These are phyloP conservation scores for Hypoxylon sp. DNA, from an alignment of 2,329 filamentous ascomycete species.

Conservation along the genomic window DNA sequence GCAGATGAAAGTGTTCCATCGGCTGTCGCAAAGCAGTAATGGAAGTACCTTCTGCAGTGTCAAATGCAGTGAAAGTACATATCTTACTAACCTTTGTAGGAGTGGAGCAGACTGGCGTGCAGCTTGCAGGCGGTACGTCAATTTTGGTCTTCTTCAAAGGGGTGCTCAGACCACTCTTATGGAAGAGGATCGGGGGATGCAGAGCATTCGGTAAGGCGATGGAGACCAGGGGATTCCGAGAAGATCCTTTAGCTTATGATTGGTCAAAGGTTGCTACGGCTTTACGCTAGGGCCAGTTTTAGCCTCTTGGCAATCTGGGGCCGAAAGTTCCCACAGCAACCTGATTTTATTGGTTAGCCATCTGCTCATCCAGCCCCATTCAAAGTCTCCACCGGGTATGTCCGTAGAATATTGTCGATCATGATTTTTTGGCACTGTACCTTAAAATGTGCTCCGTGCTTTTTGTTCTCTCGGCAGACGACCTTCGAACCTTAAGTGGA, in stretches of 20 bases:
- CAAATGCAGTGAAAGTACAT: slow-evolving; percentile 7
- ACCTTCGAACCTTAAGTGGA: not conserved
- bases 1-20: slow-evolving; percentile 18
- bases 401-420: slow-evolving; percentile 37
- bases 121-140: slow-evolving; percentile 37
- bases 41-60: slow-evolving; percentile 21
- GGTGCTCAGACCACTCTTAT: slow-evolving; percentile 38
- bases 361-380: slow-evolving; percentile 21
- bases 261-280: slow-evolving; percentile 34
- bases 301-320: slow-evolving; percentile 43
- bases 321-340: slow-evolving; percentile 40
- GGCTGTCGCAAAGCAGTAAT: not conserved
- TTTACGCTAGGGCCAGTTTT: slow-evolving; percentile 34
- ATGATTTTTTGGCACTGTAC: slow-evolving; percentile 32
- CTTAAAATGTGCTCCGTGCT: slow-evolving; percentile 5
- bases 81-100: slow-evolving; percentile 19
- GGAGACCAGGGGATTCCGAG: slow-evolving; percentile 29
- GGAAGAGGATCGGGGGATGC: slow-evolving; percentile 42
- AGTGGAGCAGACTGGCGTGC: slow-evolving; percentile 33
- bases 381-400: slow-evolving; percentile 41
- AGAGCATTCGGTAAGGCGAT: slow-evolving; percentile 42
- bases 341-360: slow-evolving; percentile 29
- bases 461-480: not conserved
- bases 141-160: slow-evolving; percentile 20
- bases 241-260: slow-evolving; percentile 26